Base-by-base conservation (phyloP, 208 protist species). In the Phytomonas sp. region DNA sequence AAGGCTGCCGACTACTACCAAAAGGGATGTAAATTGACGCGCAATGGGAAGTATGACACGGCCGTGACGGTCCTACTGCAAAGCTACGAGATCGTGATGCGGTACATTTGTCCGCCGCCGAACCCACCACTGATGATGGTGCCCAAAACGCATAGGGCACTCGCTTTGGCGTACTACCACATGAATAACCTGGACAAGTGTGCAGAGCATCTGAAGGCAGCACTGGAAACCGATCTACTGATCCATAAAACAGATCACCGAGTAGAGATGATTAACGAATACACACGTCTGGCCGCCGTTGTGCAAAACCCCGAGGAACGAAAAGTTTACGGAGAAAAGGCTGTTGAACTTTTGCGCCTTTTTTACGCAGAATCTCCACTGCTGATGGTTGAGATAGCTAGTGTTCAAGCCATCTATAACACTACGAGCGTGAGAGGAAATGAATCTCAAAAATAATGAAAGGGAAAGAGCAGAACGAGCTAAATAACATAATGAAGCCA, bases 1-100 rank as follows among this genome's bases (percentile, higher is more conserved):
- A 78, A 93, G 74, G 84, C 88, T 8, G 72, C 87, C 20, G 88
- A 94, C 74, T 92, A 92, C 73, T 96, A 96, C 69, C 91, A 96
- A 69, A 96, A 96, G 65, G 91, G 91, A 2, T 81, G 83, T 59
- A 85, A 85, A 13, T 67, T 96, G 30, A 82, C 93, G 20, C 86
- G 88, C 33, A 87, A 96, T 70, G 80, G 87, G 15, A 70, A 93
- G 53, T 86, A 86, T 66, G 75, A 78, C 31, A 82, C 84, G 15
- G 91, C 87, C 4, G 85, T 93, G 43, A 89, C 79, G n/a, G 90
- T 93, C 53, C 73, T 95, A 33, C 73, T 85, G 71, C 90, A 95
- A 74, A 93, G 87, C 68, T 93, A 93, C 70, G 83, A 91, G 66
- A 84, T 95, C 37, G 80, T 88, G 40, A 90, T 93, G 85, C 84